These are phyloP conservation scores for Ophiostoma novo-ulmi DNA, from an alignment of 2,329 filamentous ascomycete genomes.

Conservation along the genomic window DNA sequence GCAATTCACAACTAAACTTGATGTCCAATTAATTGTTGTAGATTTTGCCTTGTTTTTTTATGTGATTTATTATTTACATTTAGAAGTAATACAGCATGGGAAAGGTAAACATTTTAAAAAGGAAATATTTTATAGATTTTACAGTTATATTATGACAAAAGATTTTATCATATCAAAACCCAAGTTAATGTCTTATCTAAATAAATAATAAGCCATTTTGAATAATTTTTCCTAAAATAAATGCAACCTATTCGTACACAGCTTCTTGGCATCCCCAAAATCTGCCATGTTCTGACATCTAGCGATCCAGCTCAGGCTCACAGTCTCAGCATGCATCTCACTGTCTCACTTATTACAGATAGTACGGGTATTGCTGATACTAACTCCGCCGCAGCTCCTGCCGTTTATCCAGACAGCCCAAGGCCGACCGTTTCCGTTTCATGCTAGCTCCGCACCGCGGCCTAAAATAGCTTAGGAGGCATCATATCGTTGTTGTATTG, in stretches of 20 bases:
- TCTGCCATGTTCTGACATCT: conserved; percentile 10
- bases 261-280: background rate
- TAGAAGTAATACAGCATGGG: no score
- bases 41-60: no score
- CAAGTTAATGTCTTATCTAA: no score
- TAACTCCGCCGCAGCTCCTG: background rate
- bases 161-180: no score
- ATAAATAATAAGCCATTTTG: no score
- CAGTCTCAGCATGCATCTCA: background rate
- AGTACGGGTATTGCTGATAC: background rate
- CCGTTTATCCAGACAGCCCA: background rate
- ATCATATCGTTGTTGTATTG: background rate
- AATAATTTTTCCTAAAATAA: background rate
- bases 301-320: conserved; percentile 3
- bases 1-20: background rate
- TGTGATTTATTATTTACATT: no score
- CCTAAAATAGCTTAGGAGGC: background rate
- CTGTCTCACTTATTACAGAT: background rate
- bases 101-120: no score
- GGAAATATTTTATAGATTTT: no score
- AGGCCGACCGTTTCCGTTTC: background rate
- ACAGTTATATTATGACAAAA: no score
- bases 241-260: background rate
- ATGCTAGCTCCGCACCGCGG: background rate
- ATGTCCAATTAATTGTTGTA: no score